Evolutionary conservation across 2,329 filamentous ascomycete genomes (phyloP).

Genomic region (Claviceps sp.): DNA sequence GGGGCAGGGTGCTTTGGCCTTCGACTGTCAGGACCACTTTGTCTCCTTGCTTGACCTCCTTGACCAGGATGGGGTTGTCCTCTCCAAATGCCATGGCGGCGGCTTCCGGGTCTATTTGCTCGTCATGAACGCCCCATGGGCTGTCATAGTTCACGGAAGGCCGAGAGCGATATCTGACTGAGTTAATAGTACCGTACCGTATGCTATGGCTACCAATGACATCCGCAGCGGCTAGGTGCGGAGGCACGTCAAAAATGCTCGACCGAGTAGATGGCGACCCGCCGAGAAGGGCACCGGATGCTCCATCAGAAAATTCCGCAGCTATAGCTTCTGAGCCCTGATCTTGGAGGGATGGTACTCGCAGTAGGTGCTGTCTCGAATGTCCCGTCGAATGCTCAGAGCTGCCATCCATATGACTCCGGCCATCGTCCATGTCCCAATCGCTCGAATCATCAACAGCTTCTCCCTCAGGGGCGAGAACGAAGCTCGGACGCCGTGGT

Average conservation of each 20-base stretch:
- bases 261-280: slow-evolving; percentile 19
- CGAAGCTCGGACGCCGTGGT: slow-evolving; percentile 62
- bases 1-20: slow-evolving; percentile 86
- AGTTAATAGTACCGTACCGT: slow-evolving; percentile 38
- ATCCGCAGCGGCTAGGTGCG: slow-evolving; percentile 52
- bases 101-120: slow-evolving; percentile 15
- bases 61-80: slow-evolving; percentile 66
- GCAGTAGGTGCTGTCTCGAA: slow-evolving; percentile 39
- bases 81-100: slow-evolving; percentile 15
- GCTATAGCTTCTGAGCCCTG: slow-evolving; percentile 27
- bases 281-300: slow-evolving; percentile 15
- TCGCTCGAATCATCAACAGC: slow-evolving; percentile 7
- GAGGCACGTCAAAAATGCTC: slow-evolving; percentile 42
- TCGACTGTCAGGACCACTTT: slow-evolving; percentile 73
- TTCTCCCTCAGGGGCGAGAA: slow-evolving; percentile 43
- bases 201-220: slow-evolving; percentile 57
- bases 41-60: slow-evolving; percentile 78
- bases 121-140: slow-evolving; percentile 19
- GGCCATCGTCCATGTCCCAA: slow-evolving; percentile 26
- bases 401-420: slow-evolving; percentile 25
- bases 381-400: slow-evolving; percentile 27
- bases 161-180: slow-evolving; percentile 18
- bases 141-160: slow-evolving; percentile 32
- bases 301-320: slow-evolving; percentile 29
- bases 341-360: slow-evolving; percentile 20